Conservation (phyloP, 75 land plant genomes). For the Selaginella moellendorffii region DNA sequence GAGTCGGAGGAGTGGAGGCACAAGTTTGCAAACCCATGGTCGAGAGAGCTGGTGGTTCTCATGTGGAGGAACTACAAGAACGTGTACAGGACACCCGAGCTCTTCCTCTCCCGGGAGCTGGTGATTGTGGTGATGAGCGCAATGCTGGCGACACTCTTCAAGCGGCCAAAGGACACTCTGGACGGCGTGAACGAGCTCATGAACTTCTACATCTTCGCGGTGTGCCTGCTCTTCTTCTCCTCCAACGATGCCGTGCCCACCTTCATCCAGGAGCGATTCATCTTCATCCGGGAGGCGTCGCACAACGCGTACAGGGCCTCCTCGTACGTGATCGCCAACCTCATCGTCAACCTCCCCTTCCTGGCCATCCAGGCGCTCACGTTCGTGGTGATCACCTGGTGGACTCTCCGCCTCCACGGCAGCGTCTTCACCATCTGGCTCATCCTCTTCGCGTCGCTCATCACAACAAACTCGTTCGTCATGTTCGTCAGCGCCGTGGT, state of each 20-base stretch:
- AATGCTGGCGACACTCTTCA: conserved; percentile 57
- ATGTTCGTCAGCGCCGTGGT: conserved; percentile 52
- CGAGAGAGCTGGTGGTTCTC: conserved; percentile 31
- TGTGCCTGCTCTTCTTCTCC: conserved; percentile 54
- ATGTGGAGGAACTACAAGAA: conserved; percentile 46
- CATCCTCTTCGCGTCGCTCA: conserved; percentile 44
- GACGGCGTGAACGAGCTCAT: conserved; percentile 48
- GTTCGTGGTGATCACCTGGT: conserved; percentile 38
- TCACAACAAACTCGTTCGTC: conserved; percentile 54
- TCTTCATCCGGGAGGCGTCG: conserved; percentile 57
- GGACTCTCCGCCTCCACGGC: conserved; percentile 30
- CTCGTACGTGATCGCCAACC: conserved; percentile 44
- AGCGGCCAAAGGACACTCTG: conserved; percentile 16
- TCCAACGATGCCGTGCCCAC: conserved; percentile 66
- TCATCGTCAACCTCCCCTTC: conserved; percentile 54
- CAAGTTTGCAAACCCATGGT: conserved; percentile 45
- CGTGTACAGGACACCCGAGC: conserved; percentile 58
- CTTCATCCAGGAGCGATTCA: conserved; percentile 66
- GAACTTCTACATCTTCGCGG: conserved; percentile 54
- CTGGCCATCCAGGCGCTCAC: conserved; percentile 38
- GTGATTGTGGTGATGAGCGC: conserved; percentile 44
- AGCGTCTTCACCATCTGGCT: conserved; percentile 39
- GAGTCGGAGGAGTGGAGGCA: conserved; percentile 2
- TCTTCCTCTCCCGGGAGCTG: conserved; percentile 43
- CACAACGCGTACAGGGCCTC: conserved; percentile 63